Base-by-base conservation (phyloP, 2,329 filamentous ascomycete genomes). In the Aspergillus uvarum region DNA sequence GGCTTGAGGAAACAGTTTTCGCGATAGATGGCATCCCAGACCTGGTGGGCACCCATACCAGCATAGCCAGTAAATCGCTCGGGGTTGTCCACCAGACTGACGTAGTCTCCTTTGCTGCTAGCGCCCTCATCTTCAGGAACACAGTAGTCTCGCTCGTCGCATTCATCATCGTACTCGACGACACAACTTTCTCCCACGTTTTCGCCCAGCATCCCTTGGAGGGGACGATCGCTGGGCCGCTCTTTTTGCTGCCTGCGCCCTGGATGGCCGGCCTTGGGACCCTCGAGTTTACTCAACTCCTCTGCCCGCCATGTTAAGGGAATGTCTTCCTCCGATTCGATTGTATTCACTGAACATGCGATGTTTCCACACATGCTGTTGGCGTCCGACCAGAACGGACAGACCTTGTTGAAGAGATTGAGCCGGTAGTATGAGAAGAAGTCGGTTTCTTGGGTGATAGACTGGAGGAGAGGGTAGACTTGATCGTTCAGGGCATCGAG, bases 391-490 rank as follows among this genome's bases (percentile, higher is more conserved):
- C 95, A 99, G 75, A 98, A 99, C 0, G 95, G 95, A 72, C 95
- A 99, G 78, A 86, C 87, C 77, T 95, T 96, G 77, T 96, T 90
- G 78, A 92, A 99, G 21, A 99, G 84, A 75, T 97, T 98, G 50
- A 99, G 81, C 59, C 95, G 89, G 80, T 98, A 99, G 78, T 98
- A 92, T 56, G 94, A 94, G 79, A 99, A 99, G 84, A 97, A 99
- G 77, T 99, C 95, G 75, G 94, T 96, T 56, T 90, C 87, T 68
- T 86, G 86, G 0, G 92, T 96, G 50, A 99, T 86, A 58, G 91
- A 89, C 69, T 91, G 85, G 67, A 99, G 80, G 55, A 87, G 85
- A 19, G 92, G 90, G 68, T 89, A 88, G 63, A 97, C 83, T 61
- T 86, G 84, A 66, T 82, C 77, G 78, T 98, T 99, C 56, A 99